These are phyloP conservation scores for Cordyceps tenuipes DNA, from an alignment of 2,329 filamentous ascomycete genomes.

Conservation along the genomic window DNA sequence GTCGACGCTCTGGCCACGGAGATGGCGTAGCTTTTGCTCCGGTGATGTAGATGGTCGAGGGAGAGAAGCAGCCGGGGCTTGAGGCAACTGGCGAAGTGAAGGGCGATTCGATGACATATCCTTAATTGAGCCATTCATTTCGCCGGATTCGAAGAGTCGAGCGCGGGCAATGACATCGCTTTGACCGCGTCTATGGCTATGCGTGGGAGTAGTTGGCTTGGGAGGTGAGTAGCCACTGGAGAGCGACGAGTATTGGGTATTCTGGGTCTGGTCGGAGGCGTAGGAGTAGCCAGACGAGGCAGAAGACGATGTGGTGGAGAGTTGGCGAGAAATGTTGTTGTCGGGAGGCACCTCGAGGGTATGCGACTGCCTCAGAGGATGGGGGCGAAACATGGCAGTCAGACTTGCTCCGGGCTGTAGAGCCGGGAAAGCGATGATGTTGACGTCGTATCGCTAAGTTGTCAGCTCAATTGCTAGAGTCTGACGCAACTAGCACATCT, in stretches of 20 bases:
- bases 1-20: constrained; percentile 57
- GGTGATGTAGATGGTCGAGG: constrained; percentile 30
- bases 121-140: constrained; percentile 34
- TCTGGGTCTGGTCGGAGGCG: constrained; percentile 48
- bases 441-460: constrained; percentile 17
- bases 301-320: constrained; percentile 64
- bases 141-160: constrained; percentile 36
- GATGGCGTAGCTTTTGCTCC: constrained; percentile 19
- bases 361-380: constrained; percentile 50
- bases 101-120: constrained; percentile 60
- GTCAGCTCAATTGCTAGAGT: constrained; percentile 11
- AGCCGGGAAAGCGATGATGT: constrained; percentile 33
- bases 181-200: constrained; percentile 61
- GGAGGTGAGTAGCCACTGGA: constrained; percentile 47
- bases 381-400: constrained; percentile 35
- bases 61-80: constrained; percentile 45
- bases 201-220: constrained; percentile 21
- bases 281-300: constrained; percentile 61
- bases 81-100: constrained; percentile 66
- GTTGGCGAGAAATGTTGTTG: constrained; percentile 46
- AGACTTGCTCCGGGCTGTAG: not conserved
- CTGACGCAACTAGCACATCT: constrained; percentile 13
- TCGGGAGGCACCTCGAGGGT: constrained; percentile 36
- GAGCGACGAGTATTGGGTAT: constrained; percentile 59
- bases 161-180: constrained; percentile 59